Evolutionary conservation across 106 monocot genomes (phyloP).

Genomic region (Apostasia ramifera): DNA sequence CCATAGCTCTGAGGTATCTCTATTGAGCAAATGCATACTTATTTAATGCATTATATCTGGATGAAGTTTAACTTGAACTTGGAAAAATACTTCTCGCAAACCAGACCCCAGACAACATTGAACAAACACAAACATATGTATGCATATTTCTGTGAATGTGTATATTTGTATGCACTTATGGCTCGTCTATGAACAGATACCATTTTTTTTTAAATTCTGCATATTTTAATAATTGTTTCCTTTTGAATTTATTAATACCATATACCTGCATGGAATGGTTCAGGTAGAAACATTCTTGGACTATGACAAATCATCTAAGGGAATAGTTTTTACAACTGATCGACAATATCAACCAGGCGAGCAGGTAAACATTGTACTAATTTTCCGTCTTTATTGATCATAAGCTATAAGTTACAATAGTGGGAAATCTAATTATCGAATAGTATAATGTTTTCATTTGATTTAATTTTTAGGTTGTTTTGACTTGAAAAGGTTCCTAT

Average conservation of each 20-base stretch:
- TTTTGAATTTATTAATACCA: background rate
- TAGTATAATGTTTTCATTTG: background rate
- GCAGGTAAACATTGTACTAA: constrained; percentile 60
- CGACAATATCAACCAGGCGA: constrained; percentile 85
- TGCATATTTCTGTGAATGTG: background rate
- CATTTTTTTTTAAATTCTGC: too few species aligned
- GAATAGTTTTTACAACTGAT: constrained; percentile 85
- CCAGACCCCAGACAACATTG: too few species aligned
- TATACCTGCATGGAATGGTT: background rate
- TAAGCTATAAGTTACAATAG: background rate
- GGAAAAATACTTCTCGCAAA: too few species aligned
- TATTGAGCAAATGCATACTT: too few species aligned
- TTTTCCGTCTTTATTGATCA: constrained; percentile 1
- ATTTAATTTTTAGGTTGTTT: background rate
- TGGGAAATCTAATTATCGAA: too few species aligned
- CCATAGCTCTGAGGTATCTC: constrained; percentile 75
- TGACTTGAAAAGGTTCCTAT: background rate
- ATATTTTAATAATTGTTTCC: too few species aligned
- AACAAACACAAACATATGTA: background rate
- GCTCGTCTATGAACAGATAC: too few species aligned
- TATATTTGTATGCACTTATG: background rate
- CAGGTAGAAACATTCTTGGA: constrained; percentile 94
- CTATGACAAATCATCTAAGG: constrained; percentile 78
- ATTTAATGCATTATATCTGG: too few species aligned
- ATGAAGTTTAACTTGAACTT: too few species aligned